Evolutionary conservation across 2,329 filamentous ascomycete species (phyloP), one percentile per base, ranked within the genome.

Genomic region (Monosporascus sp.): DNA sequence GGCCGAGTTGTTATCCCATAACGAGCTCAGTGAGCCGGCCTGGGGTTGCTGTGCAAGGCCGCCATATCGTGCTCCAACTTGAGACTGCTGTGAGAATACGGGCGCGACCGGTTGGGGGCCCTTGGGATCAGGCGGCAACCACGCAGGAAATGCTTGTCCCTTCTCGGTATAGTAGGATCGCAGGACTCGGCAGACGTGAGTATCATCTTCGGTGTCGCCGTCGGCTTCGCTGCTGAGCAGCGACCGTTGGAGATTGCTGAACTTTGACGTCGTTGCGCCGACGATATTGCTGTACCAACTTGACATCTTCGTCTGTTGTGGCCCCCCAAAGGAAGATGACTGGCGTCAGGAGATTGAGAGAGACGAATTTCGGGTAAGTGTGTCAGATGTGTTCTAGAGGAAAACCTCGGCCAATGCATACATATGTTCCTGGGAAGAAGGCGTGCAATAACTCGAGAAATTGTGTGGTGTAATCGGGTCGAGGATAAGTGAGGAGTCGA

Each of bases 161-260:
- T 95, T 94, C 70, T 97, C 92, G 49, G 78, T 83, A 78, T 99
- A 97, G 79, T 97, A 96, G 63, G 85, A 87, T 64, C 94, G 88
- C 25, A 99, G 83, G 37, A 96, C 91, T 64, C 94, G 89, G 72
- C 90, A 95, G 65, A 97, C 88, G 75, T 97, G 91, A 3, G 91
- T 95, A 74, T 96, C 90, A 74, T 97, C 92, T 72, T 95, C 82
- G 57, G 84, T 87, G 66, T 88, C 85, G 71, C 86, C 85, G 70
- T 87, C 85, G 61, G 78, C 75, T 60, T 88, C 84, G 67, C 77
- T 75, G 59, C 79, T 74, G 51, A 89, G 82, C 58, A 92, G 83
- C 56, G 90, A 84, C 56, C 86, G 86, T 63, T 82, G 81, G 51
- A 85, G 79, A 61, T 82, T 80, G 60, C 80, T 82, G 67, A 87